These are phyloP conservation scores for Aphanomyces stellatus DNA, from an alignment of 352 stramenopile genomes.

Conservation along the genomic window DNA sequence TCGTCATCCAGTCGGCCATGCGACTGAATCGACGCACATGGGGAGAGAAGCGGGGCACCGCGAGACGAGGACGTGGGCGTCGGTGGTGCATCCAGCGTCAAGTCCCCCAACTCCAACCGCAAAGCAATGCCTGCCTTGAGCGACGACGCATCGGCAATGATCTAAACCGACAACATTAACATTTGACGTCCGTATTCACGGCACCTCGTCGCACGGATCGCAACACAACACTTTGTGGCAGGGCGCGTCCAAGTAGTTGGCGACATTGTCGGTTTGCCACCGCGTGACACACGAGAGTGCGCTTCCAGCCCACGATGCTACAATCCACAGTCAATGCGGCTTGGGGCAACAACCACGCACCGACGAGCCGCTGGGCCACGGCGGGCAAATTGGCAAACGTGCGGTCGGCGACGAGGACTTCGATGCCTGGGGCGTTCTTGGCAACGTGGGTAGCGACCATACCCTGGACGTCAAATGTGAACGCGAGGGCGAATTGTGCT, in stretches of 20 bases:
- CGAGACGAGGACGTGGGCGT: background rate
- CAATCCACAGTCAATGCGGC: background rate
- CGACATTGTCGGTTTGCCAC: slow-evolving; percentile 74
- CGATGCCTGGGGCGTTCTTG: slow-evolving; percentile 43
- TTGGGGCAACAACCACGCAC: background rate
- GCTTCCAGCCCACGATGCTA: slow-evolving; percentile 45
- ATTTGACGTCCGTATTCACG: background rate
- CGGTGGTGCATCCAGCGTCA: background rate
- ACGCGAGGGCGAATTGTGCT: background rate
- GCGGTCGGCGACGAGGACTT: slow-evolving; percentile 64
- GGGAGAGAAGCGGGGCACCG: background rate
- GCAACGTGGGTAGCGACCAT: slow-evolving; percentile 67
- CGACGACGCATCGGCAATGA: slow-evolving; percentile 72
- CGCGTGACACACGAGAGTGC: slow-evolving; percentile 56
- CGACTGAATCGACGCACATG: too few relatives aligned
- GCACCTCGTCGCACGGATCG: slow-evolving; percentile 58
- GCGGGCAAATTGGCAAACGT: slow-evolving; percentile 74
- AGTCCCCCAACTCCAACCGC: slow-evolving; percentile 39
- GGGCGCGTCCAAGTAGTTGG: slow-evolving; percentile 58
- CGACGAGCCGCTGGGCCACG: slow-evolving; percentile 67
- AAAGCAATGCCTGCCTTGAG: slow-evolving; percentile 75
- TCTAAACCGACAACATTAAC: slow-evolving; percentile 17
- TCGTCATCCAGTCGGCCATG: too few relatives aligned
- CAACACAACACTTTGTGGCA: slow-evolving; percentile 80
- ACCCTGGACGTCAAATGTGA: slow-evolving; percentile 26